phyloP scores from a whole-genome alignment of 495 filamentous ascomycete genomes.

The Neurospora africana region DNA sequence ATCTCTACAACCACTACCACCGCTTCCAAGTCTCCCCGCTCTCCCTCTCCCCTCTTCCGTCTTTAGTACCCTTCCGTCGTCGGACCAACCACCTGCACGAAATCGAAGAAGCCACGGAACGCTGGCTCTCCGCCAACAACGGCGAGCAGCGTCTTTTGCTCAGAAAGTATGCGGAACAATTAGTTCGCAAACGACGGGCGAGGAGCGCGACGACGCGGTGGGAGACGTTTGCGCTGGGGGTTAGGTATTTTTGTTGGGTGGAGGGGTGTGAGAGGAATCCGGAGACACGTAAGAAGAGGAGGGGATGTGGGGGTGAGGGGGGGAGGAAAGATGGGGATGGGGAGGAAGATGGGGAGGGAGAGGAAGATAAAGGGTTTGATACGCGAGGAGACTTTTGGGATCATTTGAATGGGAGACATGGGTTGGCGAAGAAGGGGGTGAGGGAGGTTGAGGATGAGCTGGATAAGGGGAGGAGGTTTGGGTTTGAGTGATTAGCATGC shows the following conservation, averaged over 20 bases:
- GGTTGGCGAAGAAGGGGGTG: slow-evolving; percentile 7
- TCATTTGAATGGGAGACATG: slow-evolving; percentile 14
- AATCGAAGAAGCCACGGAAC: slow-evolving; percentile 18
- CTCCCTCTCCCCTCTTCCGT: neutral
- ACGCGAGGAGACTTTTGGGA: slow-evolving; percentile 19
- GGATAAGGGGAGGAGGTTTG: slow-evolving; percentile 21
- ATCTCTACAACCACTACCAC: slow-evolving; percentile 17
- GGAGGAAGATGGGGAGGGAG: neutral
- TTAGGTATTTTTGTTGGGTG: slow-evolving; percentile 17
- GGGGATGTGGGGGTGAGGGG: neutral
- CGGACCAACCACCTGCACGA: slow-evolving; percentile 13
- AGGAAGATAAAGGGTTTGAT: slow-evolving; percentile 5
- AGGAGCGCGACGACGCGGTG: slow-evolving; percentile 19
- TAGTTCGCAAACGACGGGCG: slow-evolving; percentile 13
- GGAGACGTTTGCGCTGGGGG: slow-evolving; percentile 25
- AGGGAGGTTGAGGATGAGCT: slow-evolving; percentile 14
- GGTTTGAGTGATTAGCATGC: slow-evolving; percentile 1
- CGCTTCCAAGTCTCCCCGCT: slow-evolving; percentile 15
- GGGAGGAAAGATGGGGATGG: neutral
- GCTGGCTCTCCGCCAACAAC: slow-evolving; percentile 8
- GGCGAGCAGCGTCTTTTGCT: slow-evolving; percentile 8
- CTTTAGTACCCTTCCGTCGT: slow-evolving; percentile 12
- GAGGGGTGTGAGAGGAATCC: slow-evolving; percentile 9
- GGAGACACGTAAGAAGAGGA: neutral
- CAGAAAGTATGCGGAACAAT: slow-evolving; percentile 9